A percentile compares a stretch with the other conserved stretches of the same genome.
Evolutionary conservation across 2,329 filamentous ascomycete species (phyloP).

Genomic region (Aspergillus texensis): DNA sequence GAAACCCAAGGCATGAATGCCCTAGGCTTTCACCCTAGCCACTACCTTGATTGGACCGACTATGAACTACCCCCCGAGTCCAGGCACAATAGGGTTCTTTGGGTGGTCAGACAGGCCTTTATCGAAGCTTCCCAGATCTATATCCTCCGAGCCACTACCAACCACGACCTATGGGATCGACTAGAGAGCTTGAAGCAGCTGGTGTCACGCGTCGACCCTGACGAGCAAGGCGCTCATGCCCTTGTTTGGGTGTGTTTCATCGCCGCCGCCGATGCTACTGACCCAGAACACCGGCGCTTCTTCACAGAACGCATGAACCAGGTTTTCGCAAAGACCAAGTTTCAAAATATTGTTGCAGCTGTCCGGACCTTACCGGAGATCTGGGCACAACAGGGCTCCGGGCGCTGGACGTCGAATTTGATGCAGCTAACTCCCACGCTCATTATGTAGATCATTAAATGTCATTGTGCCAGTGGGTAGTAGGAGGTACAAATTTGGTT

Average conservation of each 20-base stretch:
- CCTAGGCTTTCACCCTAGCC: slow-evolving; percentile 8
- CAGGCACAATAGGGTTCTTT: slow-evolving; percentile 11
- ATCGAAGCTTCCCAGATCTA: slow-evolving; percentile 29
- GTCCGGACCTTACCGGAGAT: slow-evolving; percentile 37
- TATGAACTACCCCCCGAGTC: slow-evolving; percentile 20
- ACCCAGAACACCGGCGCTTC: slow-evolving; percentile 39
- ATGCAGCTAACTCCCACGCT: slow-evolving; percentile 17
- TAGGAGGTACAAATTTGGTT: no score
- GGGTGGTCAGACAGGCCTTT: slow-evolving; percentile 18
- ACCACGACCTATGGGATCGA: slow-evolving; percentile 18
- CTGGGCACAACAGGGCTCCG: slow-evolving; percentile 29
- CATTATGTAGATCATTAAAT: slow-evolving; percentile 14
- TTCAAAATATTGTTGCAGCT: slow-evolving; percentile 43
- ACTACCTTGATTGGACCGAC: slow-evolving; percentile 20
- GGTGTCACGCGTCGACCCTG: slow-evolving; percentile 29
- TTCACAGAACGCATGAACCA: slow-evolving; percentile 35
- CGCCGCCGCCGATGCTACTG: slow-evolving; percentile 42
- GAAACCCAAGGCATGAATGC: slow-evolving; percentile 16
- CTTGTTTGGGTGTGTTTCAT: slow-evolving; percentile 49
- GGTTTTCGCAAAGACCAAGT: slow-evolving; percentile 37
- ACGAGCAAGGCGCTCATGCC: slow-evolving; percentile 38
- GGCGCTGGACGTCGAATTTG: slow-evolving; percentile 22
- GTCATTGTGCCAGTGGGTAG: no score
- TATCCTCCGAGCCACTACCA: slow-evolving; percentile 18
- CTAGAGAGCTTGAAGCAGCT: slow-evolving; percentile 37